Conservation (phyloP, 1,139 yeast species). For the Geotrichum macrosporum region DNA sequence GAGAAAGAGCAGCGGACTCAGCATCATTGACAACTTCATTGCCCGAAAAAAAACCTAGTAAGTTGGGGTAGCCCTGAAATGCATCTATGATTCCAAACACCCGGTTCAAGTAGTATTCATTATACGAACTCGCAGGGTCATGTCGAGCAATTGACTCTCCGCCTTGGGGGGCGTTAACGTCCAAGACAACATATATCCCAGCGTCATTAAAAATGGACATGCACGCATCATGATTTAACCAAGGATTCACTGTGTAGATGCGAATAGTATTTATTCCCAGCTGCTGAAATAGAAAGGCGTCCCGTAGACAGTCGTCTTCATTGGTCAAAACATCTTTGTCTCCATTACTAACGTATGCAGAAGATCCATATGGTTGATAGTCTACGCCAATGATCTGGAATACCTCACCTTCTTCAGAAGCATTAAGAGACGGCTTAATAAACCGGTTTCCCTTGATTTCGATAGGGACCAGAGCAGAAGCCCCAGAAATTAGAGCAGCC, state of each 20-base stretch:
- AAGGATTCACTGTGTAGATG: conserved; percentile 72
- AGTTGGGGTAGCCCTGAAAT: conserved; percentile 75
- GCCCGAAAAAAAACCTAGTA: conserved; percentile 89
- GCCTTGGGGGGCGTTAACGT: conserved; percentile 71
- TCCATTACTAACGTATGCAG: conserved; percentile 51
- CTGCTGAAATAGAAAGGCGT: conserved; percentile 65
- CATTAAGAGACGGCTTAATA: too few species aligned
- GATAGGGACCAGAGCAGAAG: too few species aligned
- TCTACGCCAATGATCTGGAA: too few species aligned
- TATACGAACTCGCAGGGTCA: conserved; percentile 67
- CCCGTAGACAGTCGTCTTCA: conserved; percentile 64
- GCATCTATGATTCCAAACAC: conserved; percentile 80
- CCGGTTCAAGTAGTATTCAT: conserved; percentile 59
- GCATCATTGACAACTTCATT: conserved; percentile 87
- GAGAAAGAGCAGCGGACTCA: conserved; percentile 55
- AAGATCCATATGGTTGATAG: conserved; percentile 87
- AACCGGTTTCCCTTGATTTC: too few species aligned
- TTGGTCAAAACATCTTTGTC: conserved; percentile 59
- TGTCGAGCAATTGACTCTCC: conserved; percentile 69
- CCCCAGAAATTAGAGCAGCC: too few species aligned
- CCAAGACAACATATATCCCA: conserved; percentile 82
- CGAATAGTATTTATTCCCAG: conserved; percentile 63
- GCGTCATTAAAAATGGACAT: conserved; percentile 82
- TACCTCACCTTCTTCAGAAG: too few species aligned
- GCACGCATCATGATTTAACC: conserved; percentile 76